Evolutionary conservation across 345 rosid genomes (phyloP).

Genomic region (Corymbia maculata): DNA sequence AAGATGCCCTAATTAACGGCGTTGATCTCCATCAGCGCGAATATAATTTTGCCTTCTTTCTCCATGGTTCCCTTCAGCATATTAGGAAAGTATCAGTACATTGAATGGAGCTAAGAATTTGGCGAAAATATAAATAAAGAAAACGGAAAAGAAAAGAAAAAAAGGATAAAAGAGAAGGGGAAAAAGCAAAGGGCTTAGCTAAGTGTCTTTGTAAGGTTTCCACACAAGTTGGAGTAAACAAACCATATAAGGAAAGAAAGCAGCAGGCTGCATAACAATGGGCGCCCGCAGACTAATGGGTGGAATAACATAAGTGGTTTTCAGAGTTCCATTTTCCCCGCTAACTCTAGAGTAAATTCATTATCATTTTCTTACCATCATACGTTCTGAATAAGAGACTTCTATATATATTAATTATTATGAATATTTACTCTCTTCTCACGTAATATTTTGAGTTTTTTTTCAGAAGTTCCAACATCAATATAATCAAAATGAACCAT

Average conservation of each 20-base stretch:
- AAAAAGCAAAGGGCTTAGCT: neutral
- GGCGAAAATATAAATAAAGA: neutral
- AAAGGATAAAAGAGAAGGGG: neutral
- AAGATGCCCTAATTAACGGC: neutral
- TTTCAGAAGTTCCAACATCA: neutral
- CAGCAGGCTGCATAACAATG: neutral
- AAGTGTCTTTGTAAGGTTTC: neutral
- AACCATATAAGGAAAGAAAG: neutral
- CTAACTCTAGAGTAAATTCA: neutral
- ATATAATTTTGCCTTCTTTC: neutral
- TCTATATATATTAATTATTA: neutral
- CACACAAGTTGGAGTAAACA: neutral
- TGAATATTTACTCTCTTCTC: neutral
- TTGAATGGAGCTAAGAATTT: neutral
- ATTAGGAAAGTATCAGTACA: neutral
- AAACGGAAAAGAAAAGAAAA: neutral
- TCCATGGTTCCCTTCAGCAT: neutral
- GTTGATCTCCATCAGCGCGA: neutral
- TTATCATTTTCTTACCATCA: neutral
- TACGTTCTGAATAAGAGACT: neutral
- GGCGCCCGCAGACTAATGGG: neutral
- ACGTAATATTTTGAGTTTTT: neutral
- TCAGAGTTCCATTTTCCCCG: neutral
- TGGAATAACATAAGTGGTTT: neutral
- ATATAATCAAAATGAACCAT: neutral